Conservation (phyloP, 2,329 filamentous ascomycete species). For the Cadophora luteo-olivacea region DNA sequence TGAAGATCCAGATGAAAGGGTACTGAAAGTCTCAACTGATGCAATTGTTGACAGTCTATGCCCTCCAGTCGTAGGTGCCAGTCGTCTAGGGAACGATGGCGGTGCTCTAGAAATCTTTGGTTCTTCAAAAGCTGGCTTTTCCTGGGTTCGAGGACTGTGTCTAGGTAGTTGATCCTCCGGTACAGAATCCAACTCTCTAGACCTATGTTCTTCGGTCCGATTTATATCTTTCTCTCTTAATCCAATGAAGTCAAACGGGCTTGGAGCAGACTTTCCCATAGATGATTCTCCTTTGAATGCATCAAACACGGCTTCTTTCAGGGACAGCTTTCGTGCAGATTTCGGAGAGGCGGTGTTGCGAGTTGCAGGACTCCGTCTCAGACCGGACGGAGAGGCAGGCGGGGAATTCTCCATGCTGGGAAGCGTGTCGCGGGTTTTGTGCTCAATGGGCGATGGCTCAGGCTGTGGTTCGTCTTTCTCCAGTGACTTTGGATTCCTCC, state of each 20-base stretch:
- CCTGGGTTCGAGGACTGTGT: conserved; percentile 24
- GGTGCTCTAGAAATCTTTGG: conserved; percentile 28
- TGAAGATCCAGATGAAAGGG: conserved; percentile 27
- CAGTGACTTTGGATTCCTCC: conserved; percentile 31
- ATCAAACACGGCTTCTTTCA: conserved; percentile 65
- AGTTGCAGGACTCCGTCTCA: conserved; percentile 64
- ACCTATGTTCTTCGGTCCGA: conserved; percentile 23
- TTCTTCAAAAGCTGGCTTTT: conserved; percentile 26
- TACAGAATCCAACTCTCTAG: conserved; percentile 22
- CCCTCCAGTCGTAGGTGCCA: conserved; percentile 35
- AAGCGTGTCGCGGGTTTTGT: conserved; percentile 38
- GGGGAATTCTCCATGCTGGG: conserved; percentile 39
- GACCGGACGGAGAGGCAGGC: conserved; percentile 44
- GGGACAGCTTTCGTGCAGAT: conserved; percentile 53
- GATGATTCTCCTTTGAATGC: conserved; percentile 68
- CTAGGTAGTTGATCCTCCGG: conserved; percentile 26
- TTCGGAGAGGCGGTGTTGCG: conserved; percentile 58
- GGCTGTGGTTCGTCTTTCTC: conserved; percentile 38
- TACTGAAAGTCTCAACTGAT: conserved; percentile 41
- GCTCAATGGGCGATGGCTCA: conserved; percentile 40
- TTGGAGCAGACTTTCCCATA: conserved; percentile 34
- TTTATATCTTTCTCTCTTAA: conserved; percentile 35
- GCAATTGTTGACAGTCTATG: conserved; percentile 43
- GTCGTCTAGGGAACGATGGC: conserved; percentile 29
- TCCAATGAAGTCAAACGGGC: conserved; percentile 37